Conservation (phyloP, 2,329 filamentous ascomycete genomes). For the Karstenula rhodostoma region DNA sequence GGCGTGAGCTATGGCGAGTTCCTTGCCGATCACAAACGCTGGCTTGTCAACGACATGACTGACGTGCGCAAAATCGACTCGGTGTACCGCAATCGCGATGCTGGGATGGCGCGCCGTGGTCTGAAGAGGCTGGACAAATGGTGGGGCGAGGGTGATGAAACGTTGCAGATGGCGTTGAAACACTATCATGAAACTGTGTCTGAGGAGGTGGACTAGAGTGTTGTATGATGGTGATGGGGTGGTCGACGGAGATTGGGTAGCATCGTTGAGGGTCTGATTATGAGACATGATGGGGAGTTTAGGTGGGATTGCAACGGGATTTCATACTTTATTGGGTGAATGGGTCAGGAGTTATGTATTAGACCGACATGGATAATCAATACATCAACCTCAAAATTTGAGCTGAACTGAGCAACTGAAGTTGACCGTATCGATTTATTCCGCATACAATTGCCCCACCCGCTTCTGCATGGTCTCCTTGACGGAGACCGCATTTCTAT, state of each 20-base stretch:
- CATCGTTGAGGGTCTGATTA: not conserved
- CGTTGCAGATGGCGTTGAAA: slow-evolving; percentile 27
- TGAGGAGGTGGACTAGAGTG: not conserved
- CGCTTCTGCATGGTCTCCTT: too few species aligned
- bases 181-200: not conserved
- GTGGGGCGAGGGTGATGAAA: slow-evolving; percentile 30
- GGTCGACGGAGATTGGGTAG: not conserved
- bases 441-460: too few species aligned
- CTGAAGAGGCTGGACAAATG: slow-evolving; percentile 42
- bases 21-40: slow-evolving; percentile 26
- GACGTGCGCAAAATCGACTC: slow-evolving; percentile 40
- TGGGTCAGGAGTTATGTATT: too few species aligned
- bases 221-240: not conserved
- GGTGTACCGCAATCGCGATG: slow-evolving; percentile 50
- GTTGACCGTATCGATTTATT: too few species aligned
- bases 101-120: slow-evolving; percentile 39
- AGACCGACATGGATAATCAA: too few species aligned
- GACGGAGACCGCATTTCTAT: too few species aligned
- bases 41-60: slow-evolving; percentile 30
- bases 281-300: not conserved
- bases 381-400: too few species aligned
- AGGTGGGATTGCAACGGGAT: not conserved
- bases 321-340: not conserved
- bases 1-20: slow-evolving; percentile 35
- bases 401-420: too few species aligned